A percentile compares a stretch with the other conserved stretches of the same genome.
Conservation (phyloP, 371 early-diverging fungal genomes). For the Syncephalastrum contaminatum region DNA sequence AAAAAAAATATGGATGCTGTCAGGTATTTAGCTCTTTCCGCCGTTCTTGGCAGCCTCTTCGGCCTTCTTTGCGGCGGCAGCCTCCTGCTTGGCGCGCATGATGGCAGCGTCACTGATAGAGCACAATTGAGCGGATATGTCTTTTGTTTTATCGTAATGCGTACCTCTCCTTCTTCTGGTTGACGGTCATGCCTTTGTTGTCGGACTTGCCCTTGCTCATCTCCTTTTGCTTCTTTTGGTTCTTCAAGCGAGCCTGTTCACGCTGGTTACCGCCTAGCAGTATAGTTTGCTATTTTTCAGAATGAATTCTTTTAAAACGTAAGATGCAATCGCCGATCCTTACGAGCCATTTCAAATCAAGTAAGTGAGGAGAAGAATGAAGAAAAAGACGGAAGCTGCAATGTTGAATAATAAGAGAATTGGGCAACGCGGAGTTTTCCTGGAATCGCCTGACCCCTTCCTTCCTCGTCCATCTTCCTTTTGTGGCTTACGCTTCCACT, state of each 20-base stretch:
- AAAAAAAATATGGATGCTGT: constrained; percentile 1
- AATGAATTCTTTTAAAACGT: not conserved
- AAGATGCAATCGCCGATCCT: no score
- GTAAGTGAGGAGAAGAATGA: no score
- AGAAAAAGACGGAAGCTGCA: no score
- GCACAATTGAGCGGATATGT: not conserved
- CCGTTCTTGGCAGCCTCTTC: constrained; percentile 16
- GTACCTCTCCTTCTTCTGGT: constrained; percentile 57
- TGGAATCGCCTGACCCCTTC: no score
- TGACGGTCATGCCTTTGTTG: constrained; percentile 38
- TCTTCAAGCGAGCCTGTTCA: constrained; percentile 57
- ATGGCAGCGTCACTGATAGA: constrained; percentile 55
- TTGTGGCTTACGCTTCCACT: no score
- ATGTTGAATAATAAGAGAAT: no score
- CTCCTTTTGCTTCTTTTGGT: constrained; percentile 49
- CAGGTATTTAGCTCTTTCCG: constrained; percentile 10
- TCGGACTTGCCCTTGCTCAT: constrained; percentile 38
- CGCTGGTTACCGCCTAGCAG: constrained; percentile 56
- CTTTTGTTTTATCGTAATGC: not conserved
- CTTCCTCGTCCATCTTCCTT: no score
- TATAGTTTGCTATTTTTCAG: constrained; percentile 1
- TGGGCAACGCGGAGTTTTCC: no score
- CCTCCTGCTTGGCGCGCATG: constrained; percentile 59
- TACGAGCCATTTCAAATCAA: no score
- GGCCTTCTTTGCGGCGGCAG: constrained; percentile 42